Evolutionary conservation across 2,329 filamentous ascomycete species (phyloP), one percentile per base, ranked within the genome.

Genomic region (Colletotrichum cuscutae): DNA sequence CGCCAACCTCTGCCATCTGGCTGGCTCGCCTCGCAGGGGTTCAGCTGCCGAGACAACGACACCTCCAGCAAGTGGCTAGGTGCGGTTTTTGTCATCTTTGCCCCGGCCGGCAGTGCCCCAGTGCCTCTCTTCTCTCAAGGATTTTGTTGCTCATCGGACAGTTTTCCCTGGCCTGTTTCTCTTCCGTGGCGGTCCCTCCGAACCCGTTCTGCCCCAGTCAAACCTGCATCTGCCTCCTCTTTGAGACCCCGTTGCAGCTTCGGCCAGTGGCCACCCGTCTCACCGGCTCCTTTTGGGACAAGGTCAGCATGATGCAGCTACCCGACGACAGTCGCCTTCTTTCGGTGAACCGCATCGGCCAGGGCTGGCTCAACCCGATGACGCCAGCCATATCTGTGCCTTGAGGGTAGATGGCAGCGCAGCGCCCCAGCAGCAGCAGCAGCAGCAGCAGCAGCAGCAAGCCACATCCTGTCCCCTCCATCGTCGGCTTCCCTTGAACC

Each of bases 241-340:
- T 72, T 58, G 60, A 72, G 66, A 54, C 35, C 32, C 22, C 35
- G 19, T 70, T 69, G 70, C 70, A 72, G 60, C 60, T 59, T 72
- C 60, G 22, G 46, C 59, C 65, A 65, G 70, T 56, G 61, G 66
- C 42, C 22, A 60, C n/a, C 66, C 66, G 60, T 70, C 59, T 65
- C 66, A 61, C 46, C 54, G 65, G 28, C 59, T 42, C 56, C 42
- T 60, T 72, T 72, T 28, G 66, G 67, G 32, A 35, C 60, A n/a
- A 42, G 12, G 56, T 64, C 70, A 65, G 49, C 49, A 42, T 59
- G 24, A 46, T 35, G 70, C 60, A 46, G 66, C 46, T 57, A 72
- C 54, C 66, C 70, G 66, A 72, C 70, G 54, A 72, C 65, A 60
- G 60, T 53, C 63, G 65, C 66, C 56, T 70, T 30, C 13, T 46